Conservation (phyloP, 2,329 filamentous ascomycete species). For the Penicillium sp. region DNA sequence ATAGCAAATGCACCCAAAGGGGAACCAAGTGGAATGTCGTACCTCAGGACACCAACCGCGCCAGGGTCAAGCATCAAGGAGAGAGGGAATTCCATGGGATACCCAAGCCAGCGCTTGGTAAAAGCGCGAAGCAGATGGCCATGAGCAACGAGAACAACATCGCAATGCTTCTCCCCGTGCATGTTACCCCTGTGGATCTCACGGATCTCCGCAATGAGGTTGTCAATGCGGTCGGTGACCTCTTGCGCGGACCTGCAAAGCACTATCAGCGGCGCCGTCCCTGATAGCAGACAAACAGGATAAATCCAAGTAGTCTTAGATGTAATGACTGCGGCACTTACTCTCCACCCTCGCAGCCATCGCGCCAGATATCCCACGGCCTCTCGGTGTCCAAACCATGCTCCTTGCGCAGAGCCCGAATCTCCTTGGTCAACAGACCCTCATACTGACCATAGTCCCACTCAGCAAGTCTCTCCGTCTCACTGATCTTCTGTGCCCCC, state of each 20-base stretch:
- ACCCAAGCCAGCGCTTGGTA: slow-evolving; percentile 50
- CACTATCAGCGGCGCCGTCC: slow-evolving; percentile 1
- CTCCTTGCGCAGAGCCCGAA: slow-evolving; percentile 48
- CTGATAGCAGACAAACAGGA: not conserved
- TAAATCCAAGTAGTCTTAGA: no score
- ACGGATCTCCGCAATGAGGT: slow-evolving; percentile 45
- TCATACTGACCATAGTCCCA: slow-evolving; percentile 68
- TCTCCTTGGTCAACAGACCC: slow-evolving; percentile 56
- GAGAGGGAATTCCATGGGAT: slow-evolving; percentile 43
- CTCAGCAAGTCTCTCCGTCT: slow-evolving; percentile 57
- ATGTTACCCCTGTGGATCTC: slow-evolving; percentile 44
- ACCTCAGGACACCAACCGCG: slow-evolving; percentile 46
- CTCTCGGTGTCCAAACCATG: slow-evolving; percentile 52
- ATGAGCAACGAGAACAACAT: slow-evolving; percentile 46
- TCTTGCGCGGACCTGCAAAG: slow-evolving; percentile 34
- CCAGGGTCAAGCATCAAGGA: slow-evolving; percentile 50
- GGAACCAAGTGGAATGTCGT: slow-evolving; percentile 1
- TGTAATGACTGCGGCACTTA: slow-evolving; percentile 26
- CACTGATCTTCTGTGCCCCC: slow-evolving; percentile 40
- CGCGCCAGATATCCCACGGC: slow-evolving; percentile 60
- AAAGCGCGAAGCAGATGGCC: slow-evolving; percentile 51
- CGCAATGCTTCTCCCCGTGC: slow-evolving; percentile 41
- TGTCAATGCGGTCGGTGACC: slow-evolving; percentile 46
- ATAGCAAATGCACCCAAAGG: not conserved
- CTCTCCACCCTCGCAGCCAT: slow-evolving; percentile 61